Base-by-base conservation (phyloP, 2,329 filamentous ascomycete species). In the Penicillium rolfsii region DNA sequence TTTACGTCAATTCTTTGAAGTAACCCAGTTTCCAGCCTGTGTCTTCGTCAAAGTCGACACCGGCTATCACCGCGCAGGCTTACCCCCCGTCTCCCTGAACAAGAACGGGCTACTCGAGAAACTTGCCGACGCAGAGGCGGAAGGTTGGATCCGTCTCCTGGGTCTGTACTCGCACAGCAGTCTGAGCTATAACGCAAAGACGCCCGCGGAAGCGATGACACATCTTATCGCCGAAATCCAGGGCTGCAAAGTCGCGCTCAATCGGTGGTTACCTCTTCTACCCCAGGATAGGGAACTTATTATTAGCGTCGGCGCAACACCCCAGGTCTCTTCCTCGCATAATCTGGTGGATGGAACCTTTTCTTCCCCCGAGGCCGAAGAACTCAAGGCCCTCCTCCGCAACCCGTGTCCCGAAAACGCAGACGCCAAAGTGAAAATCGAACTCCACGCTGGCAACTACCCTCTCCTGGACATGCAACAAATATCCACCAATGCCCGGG, bases 391-490 rank as follows among this genome's bases (percentile, higher is more conserved):
- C 80, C 61, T 78, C 69, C 55, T 71, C 64, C 57, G 56, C 6
- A 60, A 61, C 30, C 57, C 66, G 2, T 36, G 50, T 40, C 40
- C 58, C 6, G 60, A 61, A 33, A 52, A 55, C 35, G 22, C 41
- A 7, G 63, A 61, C 16, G 69, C 73, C 4, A 78, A 76, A 38
- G 79, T 83, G 53, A 75, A 71, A 3, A 80, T 92, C 28, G 90
- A 93, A 72, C 79, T 92, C 1, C 91, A 93, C 72, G 90, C 90
- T 0, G 90, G 90, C 33, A 89, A 91, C 2, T 94, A 93, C 71
- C 86, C 90, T 0, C 81, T 87, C 3, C 83, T 94, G 8, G 91
- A 95, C 73, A 81, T 93, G 68, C 91, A 95, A 73, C 91, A 95
- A 74, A 80, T 94, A 1, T 87, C 90, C 0, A 91, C 90, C 0